These are phyloP conservation scores for Tetrapisispora iriomotensis DNA, from an alignment of 805 yeast genomes.

Conservation along the genomic window DNA sequence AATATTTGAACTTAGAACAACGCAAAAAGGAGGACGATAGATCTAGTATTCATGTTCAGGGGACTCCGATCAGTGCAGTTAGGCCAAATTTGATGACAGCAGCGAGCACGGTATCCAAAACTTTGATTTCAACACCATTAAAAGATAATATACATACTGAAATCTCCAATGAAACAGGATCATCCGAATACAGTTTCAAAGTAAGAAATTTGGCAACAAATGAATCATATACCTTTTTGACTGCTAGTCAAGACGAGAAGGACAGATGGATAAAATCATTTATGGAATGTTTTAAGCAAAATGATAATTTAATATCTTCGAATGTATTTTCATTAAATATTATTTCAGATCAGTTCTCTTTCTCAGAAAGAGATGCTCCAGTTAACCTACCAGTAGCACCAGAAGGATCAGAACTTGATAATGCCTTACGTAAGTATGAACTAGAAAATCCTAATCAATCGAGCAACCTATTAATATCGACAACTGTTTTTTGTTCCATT, in stretches of 20 bases:
- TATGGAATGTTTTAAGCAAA: conserved; percentile 38
- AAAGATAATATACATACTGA: conserved; percentile 4
- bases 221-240: conserved; percentile 42
- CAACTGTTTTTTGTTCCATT: conserved; percentile 35
- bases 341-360: conserved; percentile 55
- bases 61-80: conserved; percentile 14
- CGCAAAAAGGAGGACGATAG: conserved; percentile 15
- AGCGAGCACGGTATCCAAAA: conserved; percentile 15
- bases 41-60: conserved; percentile 2
- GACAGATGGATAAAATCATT: conserved; percentile 49
- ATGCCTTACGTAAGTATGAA: conserved; percentile 30
- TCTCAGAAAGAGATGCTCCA: conserved; percentile 44
- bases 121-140: conserved; percentile 5
- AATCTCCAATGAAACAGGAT: conserved; percentile 11
- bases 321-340: conserved; percentile 45
- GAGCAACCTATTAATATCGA: conserved; percentile 17
- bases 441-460: not conserved
- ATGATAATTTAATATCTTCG: conserved; percentile 28
- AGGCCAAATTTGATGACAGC: conserved; percentile 18
- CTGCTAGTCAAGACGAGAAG: conserved; percentile 41
- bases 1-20: conserved; percentile 46
- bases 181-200: conserved; percentile 33
- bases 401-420: conserved; percentile 42
- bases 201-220: conserved; percentile 50
- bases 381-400: conserved; percentile 44